A percentile compares a stretch with the other conserved stretches of the same genome.
Conservation (phyloP, 805 yeast genomes). For the Grigorovia yakushimaensis region DNA sequence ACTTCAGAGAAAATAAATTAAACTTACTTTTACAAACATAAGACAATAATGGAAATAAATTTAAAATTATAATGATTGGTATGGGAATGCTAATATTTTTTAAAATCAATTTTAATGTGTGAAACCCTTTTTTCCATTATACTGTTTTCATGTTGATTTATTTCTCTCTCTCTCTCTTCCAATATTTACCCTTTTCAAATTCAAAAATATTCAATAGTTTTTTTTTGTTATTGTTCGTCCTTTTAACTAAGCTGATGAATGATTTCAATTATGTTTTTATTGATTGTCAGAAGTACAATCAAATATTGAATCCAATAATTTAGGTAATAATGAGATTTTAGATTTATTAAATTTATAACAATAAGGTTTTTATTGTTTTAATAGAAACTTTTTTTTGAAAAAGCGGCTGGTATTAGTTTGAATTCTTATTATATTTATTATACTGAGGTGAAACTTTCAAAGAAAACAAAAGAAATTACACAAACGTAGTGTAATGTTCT, state of each 20-base stretch:
- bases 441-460: too few species aligned
- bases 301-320: slow-evolving; percentile 15
- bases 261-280: neutral
- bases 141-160: neutral
- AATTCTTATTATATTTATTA: too few species aligned
- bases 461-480: too few species aligned
- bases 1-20: neutral
- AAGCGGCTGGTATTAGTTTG: too few species aligned
- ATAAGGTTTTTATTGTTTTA: neutral
- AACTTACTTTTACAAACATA: too few species aligned
- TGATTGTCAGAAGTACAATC: slow-evolving; percentile 28
- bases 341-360: slow-evolving; percentile 10
- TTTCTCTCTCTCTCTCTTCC: neutral
- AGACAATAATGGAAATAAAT: too few species aligned
- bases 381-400: neutral
- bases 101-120: too few species aligned
- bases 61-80: neutral
- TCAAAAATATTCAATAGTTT: neutral
- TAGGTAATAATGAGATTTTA: slow-evolving; percentile 13
- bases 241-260: neutral
- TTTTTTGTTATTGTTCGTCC: neutral
- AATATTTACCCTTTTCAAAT: neutral
- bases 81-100: neutral
- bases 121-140: neutral
- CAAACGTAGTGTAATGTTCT: too few species aligned